These are phyloP conservation scores for Amylocarpus encephaloides DNA, from an alignment of 2,329 filamentous ascomycete species.

Conservation along the genomic window DNA sequence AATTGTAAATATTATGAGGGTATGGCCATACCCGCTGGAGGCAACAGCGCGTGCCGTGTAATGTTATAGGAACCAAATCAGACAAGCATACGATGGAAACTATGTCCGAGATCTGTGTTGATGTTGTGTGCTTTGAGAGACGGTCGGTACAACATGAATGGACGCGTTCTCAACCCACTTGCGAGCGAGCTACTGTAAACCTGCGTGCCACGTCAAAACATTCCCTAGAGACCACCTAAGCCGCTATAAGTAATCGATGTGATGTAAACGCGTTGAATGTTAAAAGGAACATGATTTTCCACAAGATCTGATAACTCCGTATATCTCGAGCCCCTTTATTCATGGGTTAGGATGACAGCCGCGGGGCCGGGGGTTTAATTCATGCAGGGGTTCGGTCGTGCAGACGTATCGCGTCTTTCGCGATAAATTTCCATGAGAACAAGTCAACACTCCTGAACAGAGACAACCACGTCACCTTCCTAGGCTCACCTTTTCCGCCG, in stretches of 20 bases:
- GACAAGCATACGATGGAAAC: no score
- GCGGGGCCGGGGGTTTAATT: neutral
- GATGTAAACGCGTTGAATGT: neutral
- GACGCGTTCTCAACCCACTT: no score
- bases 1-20: constrained; percentile 27
- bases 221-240: no score
- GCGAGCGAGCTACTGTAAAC: no score
- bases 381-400: constrained; percentile 6
- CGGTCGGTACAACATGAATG: no score
- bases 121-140: no score
- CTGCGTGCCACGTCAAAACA: no score
- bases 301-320: neutral
- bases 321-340: neutral
- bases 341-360: neutral
- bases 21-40: constrained; percentile 14
- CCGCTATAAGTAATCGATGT: no score
- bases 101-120: no score
- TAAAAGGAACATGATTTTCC: neutral
- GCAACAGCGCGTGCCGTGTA: constrained; percentile 14
- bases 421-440: neutral
- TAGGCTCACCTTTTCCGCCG: constrained; percentile 13
- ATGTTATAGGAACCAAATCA: constrained; percentile 4
- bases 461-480: constrained; percentile 12
- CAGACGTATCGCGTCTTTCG: constrained; percentile 5
- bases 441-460: constrained; percentile 16